Conservation (phyloP, 306 rosid genomes). For the Trifolium fragiferum region DNA sequence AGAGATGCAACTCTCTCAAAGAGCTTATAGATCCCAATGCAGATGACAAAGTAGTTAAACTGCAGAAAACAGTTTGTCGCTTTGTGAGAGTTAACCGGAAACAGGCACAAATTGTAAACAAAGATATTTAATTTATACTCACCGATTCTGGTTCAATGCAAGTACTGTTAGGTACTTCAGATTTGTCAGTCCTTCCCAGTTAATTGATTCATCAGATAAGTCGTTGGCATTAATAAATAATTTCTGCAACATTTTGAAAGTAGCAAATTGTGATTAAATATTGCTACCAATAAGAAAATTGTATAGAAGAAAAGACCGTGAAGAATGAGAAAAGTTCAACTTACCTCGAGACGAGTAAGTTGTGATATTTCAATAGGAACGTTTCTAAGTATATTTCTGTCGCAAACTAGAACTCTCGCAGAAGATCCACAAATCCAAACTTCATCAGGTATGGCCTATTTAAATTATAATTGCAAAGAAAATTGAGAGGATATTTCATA, state of each 20-base stretch:
- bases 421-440: conserved; percentile 75
- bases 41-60: conserved; percentile 73
- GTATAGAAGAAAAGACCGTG: conserved; percentile 19
- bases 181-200: conserved; percentile 72
- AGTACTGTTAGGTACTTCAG: conserved; percentile 66
- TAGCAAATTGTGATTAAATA: conserved; percentile 26
- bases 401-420: conserved; percentile 74
- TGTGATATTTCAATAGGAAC: conserved; percentile 61
- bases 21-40: conserved; percentile 66
- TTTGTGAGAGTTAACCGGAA: conserved; percentile 11
- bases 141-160: conserved; percentile 79
- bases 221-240: conserved; percentile 62
- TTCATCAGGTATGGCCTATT: conserved; percentile 78
- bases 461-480: conserved; percentile 31
- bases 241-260: conserved; percentile 61
- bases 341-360: conserved; percentile 66
- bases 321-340: conserved; percentile 32
- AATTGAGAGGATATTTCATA: conserved; percentile 31
- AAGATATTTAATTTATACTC: conserved; percentile 46
- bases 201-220: conserved; percentile 58
- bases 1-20: conserved; percentile 71
- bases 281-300: background rate
- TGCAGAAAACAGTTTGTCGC: conserved; percentile 42
- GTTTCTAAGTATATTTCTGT: conserved; percentile 60
- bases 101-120: conserved; percentile 33